Evolutionary conservation across 306 rosid genomes (phyloP).

Genomic region (Prunus campanulata): DNA sequence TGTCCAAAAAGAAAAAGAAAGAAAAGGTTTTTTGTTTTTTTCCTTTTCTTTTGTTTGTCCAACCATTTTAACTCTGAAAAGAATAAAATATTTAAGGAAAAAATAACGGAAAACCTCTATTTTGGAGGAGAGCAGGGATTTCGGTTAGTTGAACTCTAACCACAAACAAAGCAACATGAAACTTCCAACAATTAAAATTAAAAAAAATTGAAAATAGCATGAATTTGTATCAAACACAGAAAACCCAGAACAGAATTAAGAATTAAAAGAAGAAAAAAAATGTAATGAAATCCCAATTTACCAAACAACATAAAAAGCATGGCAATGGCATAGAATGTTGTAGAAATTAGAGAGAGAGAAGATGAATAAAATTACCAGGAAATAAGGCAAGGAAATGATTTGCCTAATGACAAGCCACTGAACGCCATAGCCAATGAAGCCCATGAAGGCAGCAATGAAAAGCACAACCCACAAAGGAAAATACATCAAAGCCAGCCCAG

Average conservation of each 20-base stretch:
- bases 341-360: not conserved
- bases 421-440: conserved; percentile 66
- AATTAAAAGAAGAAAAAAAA: not conserved
- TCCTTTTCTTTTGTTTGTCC: too few species aligned
- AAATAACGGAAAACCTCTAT: not conserved
- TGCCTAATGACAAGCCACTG: conserved; percentile 73
- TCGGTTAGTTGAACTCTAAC: too few species aligned
- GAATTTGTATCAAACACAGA: not conserved
- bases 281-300: not conserved
- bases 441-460: conserved; percentile 78
- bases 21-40: too few species aligned
- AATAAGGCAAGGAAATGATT: conserved; percentile 61
- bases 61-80: not conserved
- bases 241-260: too few species aligned
- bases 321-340: not conserved
- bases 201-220: not conserved
- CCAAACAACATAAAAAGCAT: not conserved
- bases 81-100: not conserved
- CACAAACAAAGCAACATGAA: too few species aligned
- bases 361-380: conserved; percentile 45
- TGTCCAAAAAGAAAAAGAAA: not conserved
- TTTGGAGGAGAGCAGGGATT: too few species aligned
- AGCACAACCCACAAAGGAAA: conserved; percentile 62
- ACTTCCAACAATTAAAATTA: too few species aligned
- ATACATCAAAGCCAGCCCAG: conserved; percentile 65